A percentile compares a stretch with the other conserved stretches of the same genome.
Evolutionary conservation across 164 flowering plant species (phyloP).

Genomic region (Tetracentron sinense): DNA sequence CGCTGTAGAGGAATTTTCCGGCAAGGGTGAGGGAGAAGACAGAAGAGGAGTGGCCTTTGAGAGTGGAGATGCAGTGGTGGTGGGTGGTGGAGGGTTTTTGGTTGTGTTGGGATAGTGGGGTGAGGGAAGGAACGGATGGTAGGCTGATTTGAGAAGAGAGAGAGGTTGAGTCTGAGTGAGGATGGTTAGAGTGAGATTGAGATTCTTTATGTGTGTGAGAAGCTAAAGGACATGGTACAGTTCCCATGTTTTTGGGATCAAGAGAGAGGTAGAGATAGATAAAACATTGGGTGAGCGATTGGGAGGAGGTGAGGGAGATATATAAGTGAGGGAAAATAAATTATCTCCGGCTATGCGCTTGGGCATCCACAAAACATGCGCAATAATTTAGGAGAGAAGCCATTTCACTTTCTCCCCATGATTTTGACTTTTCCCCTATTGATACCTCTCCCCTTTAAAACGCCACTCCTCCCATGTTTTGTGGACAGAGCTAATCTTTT

Average conservation of each 20-base stretch:
- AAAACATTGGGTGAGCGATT: neutral
- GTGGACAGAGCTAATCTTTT: too few species aligned
- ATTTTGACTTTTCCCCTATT: too few species aligned
- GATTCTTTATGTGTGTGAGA: conserved; percentile 21
- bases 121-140: conserved; percentile 60
- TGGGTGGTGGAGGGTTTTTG: conserved; percentile 15
- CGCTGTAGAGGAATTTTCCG: conserved; percentile 51
- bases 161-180: conserved; percentile 27
- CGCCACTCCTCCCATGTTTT: too few species aligned
- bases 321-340: neutral
- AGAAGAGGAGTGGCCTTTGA: conserved; percentile 51
- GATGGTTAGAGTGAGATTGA: conserved; percentile 18
- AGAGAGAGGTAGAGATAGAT: neutral
- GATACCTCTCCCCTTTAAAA: too few species aligned
- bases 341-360: too few species aligned
- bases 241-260: conserved; percentile 27
- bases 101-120: conserved; percentile 18
- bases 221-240: conserved; percentile 34
- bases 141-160: conserved; percentile 58
- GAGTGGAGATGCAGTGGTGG: conserved; percentile 46
- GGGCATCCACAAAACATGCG: too few species aligned
- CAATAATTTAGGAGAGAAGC: too few species aligned
- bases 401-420: too few species aligned
- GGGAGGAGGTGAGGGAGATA: neutral
- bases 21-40: conserved; percentile 55